A percentile compares a stretch with the other conserved stretches of the same genome.
Conservation (phyloP, 768 basidiomycete genomes). For the Pisolithus microcarpus region DNA sequence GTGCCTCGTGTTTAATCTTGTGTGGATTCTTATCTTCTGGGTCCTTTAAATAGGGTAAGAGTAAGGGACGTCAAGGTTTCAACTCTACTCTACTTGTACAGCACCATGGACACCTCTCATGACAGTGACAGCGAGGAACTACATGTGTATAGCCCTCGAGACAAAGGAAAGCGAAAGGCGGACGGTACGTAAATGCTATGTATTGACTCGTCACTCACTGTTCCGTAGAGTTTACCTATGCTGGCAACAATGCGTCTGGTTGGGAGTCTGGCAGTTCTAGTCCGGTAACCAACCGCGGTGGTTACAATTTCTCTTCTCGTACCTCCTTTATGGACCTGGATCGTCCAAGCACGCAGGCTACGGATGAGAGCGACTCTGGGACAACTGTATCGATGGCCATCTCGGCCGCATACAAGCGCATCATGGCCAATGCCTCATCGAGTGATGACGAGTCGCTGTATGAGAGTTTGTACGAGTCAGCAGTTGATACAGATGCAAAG, state of each 20-base stretch:
- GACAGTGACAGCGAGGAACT: neutral
- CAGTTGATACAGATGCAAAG: neutral
- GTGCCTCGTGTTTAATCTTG: neutral
- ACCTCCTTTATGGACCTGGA: neutral
- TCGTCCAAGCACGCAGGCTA: neutral
- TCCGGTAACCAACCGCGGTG: neutral
- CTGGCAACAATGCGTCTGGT: too few relatives aligned
- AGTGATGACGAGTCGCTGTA: neutral
- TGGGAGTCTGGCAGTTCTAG: too few relatives aligned
- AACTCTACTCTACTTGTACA: too few relatives aligned
- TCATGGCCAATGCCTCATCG: neutral
- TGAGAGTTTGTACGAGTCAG: neutral
- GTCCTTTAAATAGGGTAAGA: neutral
- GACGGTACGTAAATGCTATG: neutral
- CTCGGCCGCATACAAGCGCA: neutral
- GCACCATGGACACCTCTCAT: neutral
- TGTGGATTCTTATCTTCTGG: neutral
- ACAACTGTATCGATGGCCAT: neutral
- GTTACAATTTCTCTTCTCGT: neutral
- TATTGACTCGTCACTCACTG: too few relatives aligned
- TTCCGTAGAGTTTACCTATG: too few relatives aligned
- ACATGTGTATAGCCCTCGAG: neutral
- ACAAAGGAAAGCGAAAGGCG: slow-evolving; percentile 1
- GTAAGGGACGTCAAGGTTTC: too few relatives aligned
- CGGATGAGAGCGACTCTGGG: neutral